These are phyloP conservation scores for Apiospora hydei DNA, from an alignment of 2,329 filamentous ascomycete species.

Conservation along the genomic window DNA sequence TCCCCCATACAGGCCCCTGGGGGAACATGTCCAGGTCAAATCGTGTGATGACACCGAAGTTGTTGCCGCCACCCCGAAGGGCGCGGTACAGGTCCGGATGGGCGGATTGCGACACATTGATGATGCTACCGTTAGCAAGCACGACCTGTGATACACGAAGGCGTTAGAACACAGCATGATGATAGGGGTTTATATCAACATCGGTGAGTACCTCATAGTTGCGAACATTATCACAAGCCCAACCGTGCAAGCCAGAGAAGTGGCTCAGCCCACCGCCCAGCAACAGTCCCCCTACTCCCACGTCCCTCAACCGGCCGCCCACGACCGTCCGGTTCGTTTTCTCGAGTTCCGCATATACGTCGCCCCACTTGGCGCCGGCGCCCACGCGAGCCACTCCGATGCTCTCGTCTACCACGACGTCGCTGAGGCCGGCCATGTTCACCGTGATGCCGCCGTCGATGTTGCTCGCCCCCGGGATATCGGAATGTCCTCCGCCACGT, in stretches of 20 bases:
- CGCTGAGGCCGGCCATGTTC: too few relatives aligned
- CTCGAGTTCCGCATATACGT: conserved; percentile 32
- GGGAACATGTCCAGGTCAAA: neutral
- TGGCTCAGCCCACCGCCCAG: conserved; percentile 32
- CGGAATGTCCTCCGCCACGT: neutral
- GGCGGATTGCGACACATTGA: too few relatives aligned
- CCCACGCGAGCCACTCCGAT: conserved; percentile 36
- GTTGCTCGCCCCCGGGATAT: too few relatives aligned
- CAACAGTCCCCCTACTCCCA: conserved; percentile 35
- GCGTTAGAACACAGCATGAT: too few relatives aligned
- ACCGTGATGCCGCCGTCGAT: too few relatives aligned
- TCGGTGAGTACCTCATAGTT: too few relatives aligned
- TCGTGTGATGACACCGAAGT: neutral
- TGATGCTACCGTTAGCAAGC: too few relatives aligned
- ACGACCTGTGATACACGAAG: too few relatives aligned
- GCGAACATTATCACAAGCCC: conserved; percentile 50
- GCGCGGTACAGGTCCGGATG: too few relatives aligned
- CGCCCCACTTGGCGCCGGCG: conserved; percentile 31
- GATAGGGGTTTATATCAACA: too few relatives aligned
- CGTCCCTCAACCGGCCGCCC: conserved; percentile 32
- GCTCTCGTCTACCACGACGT: conserved; percentile 27
- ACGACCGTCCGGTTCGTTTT: conserved; percentile 29
- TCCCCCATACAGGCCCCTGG: neutral
- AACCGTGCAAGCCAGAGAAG: conserved; percentile 42
- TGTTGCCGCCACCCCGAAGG: neutral